Base-by-base conservation (phyloP, 345 rosid species). In the Litchi chinensis region DNA sequence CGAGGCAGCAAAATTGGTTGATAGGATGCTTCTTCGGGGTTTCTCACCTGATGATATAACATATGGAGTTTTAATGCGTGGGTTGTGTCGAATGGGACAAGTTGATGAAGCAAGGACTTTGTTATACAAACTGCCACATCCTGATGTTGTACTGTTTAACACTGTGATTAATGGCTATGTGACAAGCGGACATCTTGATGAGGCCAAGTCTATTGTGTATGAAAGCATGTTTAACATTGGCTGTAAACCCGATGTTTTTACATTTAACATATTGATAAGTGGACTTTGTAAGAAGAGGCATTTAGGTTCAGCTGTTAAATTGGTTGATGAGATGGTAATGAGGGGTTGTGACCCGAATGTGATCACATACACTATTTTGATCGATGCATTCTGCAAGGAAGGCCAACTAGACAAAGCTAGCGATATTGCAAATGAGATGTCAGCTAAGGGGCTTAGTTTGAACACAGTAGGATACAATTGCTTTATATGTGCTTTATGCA, bases 391-490 rank as follows among this genome's bases (percentile, higher is more conserved):
- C 76, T 90, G 98, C 88, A 92, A 93, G 80, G 82, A 81, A 72
- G 93, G 97, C 21, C 80, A 79, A 66, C 63, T 88, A 75, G 91
- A 80, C 74, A 92, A 91, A 85, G 92, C 87, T 44, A 77, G 76
- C 66, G 41, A 48, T 78, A 68, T 90, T 79, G 70, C 92, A 56
- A 81, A 71, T 56, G 85, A 88, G 77, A 91, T 95, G 95, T 82
- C 82, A 52, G 79, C 84, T 3, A 78, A 86, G 73, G 95, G 94
- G 70, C 66, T 91, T 72, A 75, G 76, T 69, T 85, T 91, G 82
- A 95, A 93, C 83, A 88, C 90, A n/a, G 91, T 86, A 77, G 95
- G 95, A 80, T 95, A 81, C 80, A 95, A 95, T 82, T 82, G 89
- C 72, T 74, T 93, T 50, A 91, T 93, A 79, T 71, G 84, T 13